phyloP scores from a whole-genome alignment of 805 yeast species.

The Wickerhamomyces bovis region DNA sequence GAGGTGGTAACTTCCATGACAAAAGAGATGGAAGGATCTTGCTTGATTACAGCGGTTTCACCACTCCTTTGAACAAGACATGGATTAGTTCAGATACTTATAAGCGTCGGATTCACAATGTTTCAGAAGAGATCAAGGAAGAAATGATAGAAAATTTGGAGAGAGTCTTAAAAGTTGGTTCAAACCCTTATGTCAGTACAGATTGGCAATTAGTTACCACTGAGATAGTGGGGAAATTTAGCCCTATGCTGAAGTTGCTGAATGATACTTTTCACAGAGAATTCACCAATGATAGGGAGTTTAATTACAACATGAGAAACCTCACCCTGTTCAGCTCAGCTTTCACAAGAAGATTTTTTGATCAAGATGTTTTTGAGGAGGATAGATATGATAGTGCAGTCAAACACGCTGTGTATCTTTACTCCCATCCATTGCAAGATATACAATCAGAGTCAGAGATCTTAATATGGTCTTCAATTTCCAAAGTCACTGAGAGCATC shows the following conservation, averaged over 20 bases:
- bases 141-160: slow-evolving; percentile 33
- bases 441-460: slow-evolving; percentile 3
- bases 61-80: slow-evolving; percentile 48
- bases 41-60: slow-evolving; percentile 46
- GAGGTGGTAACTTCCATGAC: slow-evolving; percentile 42
- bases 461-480: slow-evolving; percentile 8
- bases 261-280: slow-evolving; percentile 30
- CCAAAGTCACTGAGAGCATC: background rate
- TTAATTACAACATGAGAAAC: slow-evolving; percentile 24
- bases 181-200: slow-evolving; percentile 36
- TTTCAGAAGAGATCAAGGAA: slow-evolving; percentile 29
- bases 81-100: slow-evolving; percentile 45
- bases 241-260: slow-evolving; percentile 40
- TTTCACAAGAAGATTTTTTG: slow-evolving; percentile 39
- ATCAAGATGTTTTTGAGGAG: slow-evolving; percentile 13
- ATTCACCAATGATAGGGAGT: slow-evolving; percentile 7
- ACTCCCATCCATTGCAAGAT: slow-evolving; percentile 4
- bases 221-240: slow-evolving; percentile 44
- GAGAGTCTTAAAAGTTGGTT: slow-evolving; percentile 22
- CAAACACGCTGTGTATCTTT: slow-evolving; percentile 4
- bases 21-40: slow-evolving; percentile 42
- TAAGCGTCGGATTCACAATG: slow-evolving; percentile 30
- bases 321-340: slow-evolving; percentile 37
- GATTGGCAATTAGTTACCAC: slow-evolving; percentile 52
- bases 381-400: slow-evolving; percentile 12